These are phyloP conservation scores for Hortiboletus campestris DNA, from an alignment of 768 basidiomycete genomes.

Conservation along the genomic window DNA sequence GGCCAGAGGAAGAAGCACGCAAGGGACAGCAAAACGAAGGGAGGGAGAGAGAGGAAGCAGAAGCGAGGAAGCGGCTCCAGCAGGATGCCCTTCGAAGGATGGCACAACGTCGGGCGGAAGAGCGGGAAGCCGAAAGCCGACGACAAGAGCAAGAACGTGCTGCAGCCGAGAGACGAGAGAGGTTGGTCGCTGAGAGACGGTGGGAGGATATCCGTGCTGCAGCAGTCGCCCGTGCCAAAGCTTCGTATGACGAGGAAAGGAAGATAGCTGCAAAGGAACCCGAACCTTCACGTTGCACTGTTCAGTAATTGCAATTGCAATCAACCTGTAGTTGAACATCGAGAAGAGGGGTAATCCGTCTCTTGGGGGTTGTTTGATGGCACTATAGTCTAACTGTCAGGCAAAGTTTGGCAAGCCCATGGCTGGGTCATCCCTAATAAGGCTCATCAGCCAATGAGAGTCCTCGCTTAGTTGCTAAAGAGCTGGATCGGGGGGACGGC, in stretches of 20 bases:
- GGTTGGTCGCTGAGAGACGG: neutral
- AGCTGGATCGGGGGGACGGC: too few species aligned
- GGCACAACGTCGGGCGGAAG: neutral
- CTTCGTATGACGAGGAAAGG: neutral
- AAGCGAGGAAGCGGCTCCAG: neutral
- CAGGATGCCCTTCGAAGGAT: neutral
- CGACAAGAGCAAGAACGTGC: constrained; percentile 3
- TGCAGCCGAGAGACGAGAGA: neutral
- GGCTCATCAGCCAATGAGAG: too few species aligned
- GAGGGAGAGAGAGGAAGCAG: neutral
- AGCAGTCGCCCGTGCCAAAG: neutral
- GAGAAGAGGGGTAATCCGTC: neutral
- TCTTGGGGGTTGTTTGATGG: too few species aligned
- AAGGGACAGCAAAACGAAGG: neutral
- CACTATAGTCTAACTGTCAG: too few species aligned
- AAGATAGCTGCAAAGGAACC: neutral
- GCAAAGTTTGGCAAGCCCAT: too few species aligned
- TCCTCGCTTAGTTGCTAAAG: too few species aligned
- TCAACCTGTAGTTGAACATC: neutral
- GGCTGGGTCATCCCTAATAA: too few species aligned
- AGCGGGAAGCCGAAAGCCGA: constrained; percentile 28
- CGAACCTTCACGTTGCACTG: neutral
- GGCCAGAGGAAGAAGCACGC: neutral
- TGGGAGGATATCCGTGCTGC: neutral
- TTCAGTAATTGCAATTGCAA: neutral